Conservation (phyloP, 371 early-diverging fungal species). For the Saksenaea vasiformis region DNA sequence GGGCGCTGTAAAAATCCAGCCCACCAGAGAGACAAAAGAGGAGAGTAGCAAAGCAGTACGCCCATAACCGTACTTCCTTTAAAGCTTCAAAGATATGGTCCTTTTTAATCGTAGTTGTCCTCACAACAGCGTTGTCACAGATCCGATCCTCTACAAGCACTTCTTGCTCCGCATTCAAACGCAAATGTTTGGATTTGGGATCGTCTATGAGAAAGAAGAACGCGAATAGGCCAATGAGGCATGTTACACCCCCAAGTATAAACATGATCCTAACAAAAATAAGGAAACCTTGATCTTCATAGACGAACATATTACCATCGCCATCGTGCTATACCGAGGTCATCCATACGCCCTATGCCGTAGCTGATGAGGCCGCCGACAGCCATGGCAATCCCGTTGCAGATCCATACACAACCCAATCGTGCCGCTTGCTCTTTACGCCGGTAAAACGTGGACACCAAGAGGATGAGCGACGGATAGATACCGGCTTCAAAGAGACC, state of each 20-base stretch:
- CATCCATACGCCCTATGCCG: conserved; percentile 50
- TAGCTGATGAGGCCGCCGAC: conserved; percentile 63
- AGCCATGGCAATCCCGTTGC: conserved; percentile 41
- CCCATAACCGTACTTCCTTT: conserved; percentile 37
- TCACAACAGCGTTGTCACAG: conserved; percentile 40
- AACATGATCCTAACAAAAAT: conserved; percentile 38
- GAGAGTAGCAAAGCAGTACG: conserved; percentile 27
- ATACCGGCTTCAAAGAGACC: conserved; percentile 33
- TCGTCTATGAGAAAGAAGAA: conserved; percentile 44
- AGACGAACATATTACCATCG: conserved; percentile 31
- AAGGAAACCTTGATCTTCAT: background rate
- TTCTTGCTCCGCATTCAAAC: conserved; percentile 36
- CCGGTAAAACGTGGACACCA: conserved; percentile 26
- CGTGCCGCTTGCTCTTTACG: conserved; percentile 25
- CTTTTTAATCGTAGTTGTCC: conserved; percentile 33
- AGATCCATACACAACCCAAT: conserved; percentile 22
- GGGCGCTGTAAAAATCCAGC: conserved; percentile 36
- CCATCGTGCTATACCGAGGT: conserved; percentile 43
- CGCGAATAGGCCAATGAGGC: conserved; percentile 20
- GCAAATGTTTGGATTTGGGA: conserved; percentile 31
- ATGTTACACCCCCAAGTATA: conserved; percentile 33
- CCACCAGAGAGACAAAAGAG: conserved; percentile 40
- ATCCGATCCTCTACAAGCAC: conserved; percentile 39
- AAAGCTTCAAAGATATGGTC: conserved; percentile 43
- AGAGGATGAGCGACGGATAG: conserved; percentile 22